phyloP scores from a whole-genome alignment of 1,284 basidiomycete genomes.

The Pascua sp. region DNA sequence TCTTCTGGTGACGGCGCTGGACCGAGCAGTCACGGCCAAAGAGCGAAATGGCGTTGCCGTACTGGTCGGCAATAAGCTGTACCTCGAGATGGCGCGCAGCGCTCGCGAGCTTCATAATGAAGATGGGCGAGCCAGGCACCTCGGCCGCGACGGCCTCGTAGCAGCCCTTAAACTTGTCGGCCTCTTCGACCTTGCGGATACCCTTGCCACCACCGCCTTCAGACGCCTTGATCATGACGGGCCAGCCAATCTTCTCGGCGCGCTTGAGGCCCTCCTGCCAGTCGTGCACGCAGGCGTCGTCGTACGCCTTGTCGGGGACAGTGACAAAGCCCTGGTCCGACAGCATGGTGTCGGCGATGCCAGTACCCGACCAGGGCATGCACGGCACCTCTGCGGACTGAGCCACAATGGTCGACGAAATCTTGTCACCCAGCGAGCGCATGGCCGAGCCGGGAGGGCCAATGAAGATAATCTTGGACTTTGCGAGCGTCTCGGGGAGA shows the following conservation, averaged over 20 bases:
- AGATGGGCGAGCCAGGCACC: conserved; percentile 97
- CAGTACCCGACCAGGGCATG: conserved; percentile 98
- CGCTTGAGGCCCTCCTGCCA: conserved; percentile 83
- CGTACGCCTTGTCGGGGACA: conserved; percentile 88
- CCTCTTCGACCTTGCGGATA: conserved; percentile 83
- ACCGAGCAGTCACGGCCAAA: conserved; percentile 99
- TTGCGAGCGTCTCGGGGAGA: conserved; percentile 88
- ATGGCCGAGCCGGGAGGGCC: conserved; percentile 98
- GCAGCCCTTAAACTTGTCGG: conserved; percentile 86
- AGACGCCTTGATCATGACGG: conserved; percentile 99
- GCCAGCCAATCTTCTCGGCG: conserved; percentile 89
- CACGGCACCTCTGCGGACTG: conserved; percentile 97
- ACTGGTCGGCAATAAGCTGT: conserved; percentile 97
- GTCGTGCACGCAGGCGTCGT: conserved; percentile 80
- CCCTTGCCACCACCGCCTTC: conserved; percentile 99
- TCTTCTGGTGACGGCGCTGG: conserved; percentile 99
- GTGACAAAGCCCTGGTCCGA: conserved; percentile 88
- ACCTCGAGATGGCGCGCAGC: conserved; percentile 97
- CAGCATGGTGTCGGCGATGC: conserved; percentile 82
- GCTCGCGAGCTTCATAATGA: conserved; percentile 99
- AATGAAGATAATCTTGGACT: conserved; percentile 97
- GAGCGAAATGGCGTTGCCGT: conserved; percentile 97
- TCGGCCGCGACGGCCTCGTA: conserved; percentile 93
- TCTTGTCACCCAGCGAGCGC: conserved; percentile 99
- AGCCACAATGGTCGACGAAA: conserved; percentile 98